These are phyloP conservation scores for Colletotrichum sp. DNA, from an alignment of 2,329 filamentous ascomycete genomes.

Conservation along the genomic window DNA sequence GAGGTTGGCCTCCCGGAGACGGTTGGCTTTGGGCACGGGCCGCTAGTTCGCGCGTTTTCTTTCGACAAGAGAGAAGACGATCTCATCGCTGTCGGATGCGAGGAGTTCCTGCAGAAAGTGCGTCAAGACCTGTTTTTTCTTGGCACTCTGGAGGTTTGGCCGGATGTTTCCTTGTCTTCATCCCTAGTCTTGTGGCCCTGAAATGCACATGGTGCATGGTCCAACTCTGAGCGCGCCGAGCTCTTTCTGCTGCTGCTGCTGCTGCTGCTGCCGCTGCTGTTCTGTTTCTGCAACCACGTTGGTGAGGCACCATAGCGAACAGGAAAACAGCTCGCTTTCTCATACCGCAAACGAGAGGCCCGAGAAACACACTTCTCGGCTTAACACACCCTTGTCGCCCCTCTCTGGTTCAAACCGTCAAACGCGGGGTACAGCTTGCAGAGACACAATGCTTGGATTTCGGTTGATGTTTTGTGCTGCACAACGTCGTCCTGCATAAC, in stretches of 20 bases:
- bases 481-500: neutral
- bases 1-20: neutral
- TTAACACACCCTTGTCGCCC: neutral
- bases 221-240: neutral
- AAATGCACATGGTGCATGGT: neutral
- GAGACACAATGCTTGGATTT: neutral
- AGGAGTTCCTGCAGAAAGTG: neutral
- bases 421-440: slow-evolving; percentile 15
- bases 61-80: neutral
- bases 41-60: neutral
- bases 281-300: neutral
- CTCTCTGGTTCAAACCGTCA: neutral
- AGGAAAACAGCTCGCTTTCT: neutral
- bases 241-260: neutral
- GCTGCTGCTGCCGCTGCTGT: neutral
- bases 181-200: neutral
- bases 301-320: neutral
- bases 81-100: neutral
- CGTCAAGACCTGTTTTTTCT: neutral
- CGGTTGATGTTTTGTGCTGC: neutral
- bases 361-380: neutral
- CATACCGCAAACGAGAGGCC: neutral
- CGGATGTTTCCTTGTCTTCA: neutral
- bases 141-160: neutral
- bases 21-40: neutral